Conservation (phyloP, 208 protist species). For the Kentomonas sorsogonicus region DNA sequence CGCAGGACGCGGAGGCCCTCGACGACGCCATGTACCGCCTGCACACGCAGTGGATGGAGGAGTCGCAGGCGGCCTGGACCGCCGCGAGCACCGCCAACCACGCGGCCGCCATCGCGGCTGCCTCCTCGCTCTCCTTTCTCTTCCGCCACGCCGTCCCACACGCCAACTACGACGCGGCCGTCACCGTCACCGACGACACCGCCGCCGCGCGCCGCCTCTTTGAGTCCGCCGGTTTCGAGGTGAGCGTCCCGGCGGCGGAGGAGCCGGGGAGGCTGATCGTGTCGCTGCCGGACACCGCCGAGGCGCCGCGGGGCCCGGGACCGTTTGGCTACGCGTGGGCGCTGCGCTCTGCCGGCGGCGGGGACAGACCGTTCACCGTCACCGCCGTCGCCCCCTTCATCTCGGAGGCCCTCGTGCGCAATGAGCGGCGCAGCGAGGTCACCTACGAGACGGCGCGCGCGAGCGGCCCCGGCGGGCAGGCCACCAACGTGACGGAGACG, state of each 20-base stretch:
- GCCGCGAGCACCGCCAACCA: slow-evolving; percentile 19
- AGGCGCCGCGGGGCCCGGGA: slow-evolving; percentile 21
- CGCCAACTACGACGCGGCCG: slow-evolving; percentile 59
- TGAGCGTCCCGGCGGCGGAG: slow-evolving; percentile 21
- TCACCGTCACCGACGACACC: slow-evolving; percentile 39
- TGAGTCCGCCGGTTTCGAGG: slow-evolving; percentile 22
- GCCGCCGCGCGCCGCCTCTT: slow-evolving; percentile 17
- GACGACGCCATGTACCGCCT: slow-evolving; percentile 55
- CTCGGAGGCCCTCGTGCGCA: slow-evolving; percentile 43
- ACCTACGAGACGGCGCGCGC: slow-evolving; percentile 72
- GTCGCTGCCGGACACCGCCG: slow-evolving; percentile 16
- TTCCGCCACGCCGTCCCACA: slow-evolving; percentile 41
- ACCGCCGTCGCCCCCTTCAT: slow-evolving; percentile 42
- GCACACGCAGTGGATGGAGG: slow-evolving; percentile 28
- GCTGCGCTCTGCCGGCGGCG: too few species aligned
- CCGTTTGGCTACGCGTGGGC: slow-evolving; percentile 57
- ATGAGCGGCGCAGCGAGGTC: slow-evolving; percentile 36
- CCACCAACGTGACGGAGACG: slow-evolving; percentile 83
- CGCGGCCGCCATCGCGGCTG: slow-evolving; percentile 46
- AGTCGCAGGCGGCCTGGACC: slow-evolving; percentile 52
- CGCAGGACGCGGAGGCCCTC: neutral
- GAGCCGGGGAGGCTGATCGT: slow-evolving; percentile 23
- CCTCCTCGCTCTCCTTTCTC: slow-evolving; percentile 47
- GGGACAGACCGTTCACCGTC: slow-evolving; percentile 38
- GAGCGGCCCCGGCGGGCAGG: slow-evolving; percentile 84